Conservation (phyloP, 345 rosid species). For the Turritis glabra region DNA sequence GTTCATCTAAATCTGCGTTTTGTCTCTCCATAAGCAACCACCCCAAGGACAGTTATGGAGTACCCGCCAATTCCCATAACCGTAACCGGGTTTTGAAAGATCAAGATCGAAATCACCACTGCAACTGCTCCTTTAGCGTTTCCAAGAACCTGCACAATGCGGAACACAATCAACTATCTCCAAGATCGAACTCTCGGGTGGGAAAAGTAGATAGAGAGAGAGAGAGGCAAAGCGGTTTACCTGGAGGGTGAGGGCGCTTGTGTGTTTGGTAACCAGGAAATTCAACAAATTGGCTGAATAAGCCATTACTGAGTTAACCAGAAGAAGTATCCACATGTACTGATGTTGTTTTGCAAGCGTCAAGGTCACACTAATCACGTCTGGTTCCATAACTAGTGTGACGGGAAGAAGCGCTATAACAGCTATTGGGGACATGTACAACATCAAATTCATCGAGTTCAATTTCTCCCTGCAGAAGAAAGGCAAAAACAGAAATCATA, state of each 20-base stretch:
- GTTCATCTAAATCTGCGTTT: conserved; percentile 79
- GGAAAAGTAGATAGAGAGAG: background rate
- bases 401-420: conserved; percentile 75
- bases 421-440: conserved; percentile 92
- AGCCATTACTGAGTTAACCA: conserved; percentile 79
- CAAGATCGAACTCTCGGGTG: background rate
- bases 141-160: conserved; percentile 68
- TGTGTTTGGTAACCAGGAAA: conserved; percentile 87
- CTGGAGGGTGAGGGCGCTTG: conserved; percentile 96
- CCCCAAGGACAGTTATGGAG: conserved; percentile 76
- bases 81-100: conserved; percentile 85
- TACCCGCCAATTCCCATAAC: conserved; percentile 84
- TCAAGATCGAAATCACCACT: conserved; percentile 78
- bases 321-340: conserved; percentile 75
- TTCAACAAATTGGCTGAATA: conserved; percentile 84
- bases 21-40: conserved; percentile 87
- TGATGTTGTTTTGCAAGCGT: conserved; percentile 64
- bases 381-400: conserved; percentile 77
- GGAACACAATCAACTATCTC: background rate
- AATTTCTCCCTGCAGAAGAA: conserved; percentile 65
- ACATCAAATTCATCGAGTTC: conserved; percentile 93
- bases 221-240: conserved; percentile 30
- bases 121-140: conserved; percentile 98
- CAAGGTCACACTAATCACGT: conserved; percentile 57
- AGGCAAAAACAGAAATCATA: background rate